Conservation (phyloP, 2,329 filamentous ascomycete genomes). For the Paecilomyces formosus region DNA sequence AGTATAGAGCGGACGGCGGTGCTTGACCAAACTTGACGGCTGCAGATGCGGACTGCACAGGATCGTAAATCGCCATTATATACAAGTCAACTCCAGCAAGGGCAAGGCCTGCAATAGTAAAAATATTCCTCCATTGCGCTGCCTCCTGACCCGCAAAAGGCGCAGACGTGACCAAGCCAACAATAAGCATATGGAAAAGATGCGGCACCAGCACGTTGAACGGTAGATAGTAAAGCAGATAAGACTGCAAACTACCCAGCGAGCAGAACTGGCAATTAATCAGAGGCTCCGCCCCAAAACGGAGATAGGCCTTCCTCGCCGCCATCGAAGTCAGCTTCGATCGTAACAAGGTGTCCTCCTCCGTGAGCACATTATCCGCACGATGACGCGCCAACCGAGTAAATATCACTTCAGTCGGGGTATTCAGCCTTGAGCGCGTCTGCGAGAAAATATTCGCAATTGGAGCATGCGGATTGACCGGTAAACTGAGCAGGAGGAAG, state of each 20-base stretch:
- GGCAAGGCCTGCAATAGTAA: conserved; percentile 55
- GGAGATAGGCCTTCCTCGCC: conserved; percentile 71
- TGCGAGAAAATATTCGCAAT: conserved; percentile 63
- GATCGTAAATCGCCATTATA: conserved; percentile 56
- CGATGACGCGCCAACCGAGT: conserved; percentile 53
- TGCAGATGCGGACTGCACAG: conserved; percentile 47
- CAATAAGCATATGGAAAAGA: conserved; percentile 63
- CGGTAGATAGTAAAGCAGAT: conserved; percentile 74
- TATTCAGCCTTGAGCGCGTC: conserved; percentile 76
- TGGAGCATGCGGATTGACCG: conserved; percentile 53
- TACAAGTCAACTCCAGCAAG: conserved; percentile 61
- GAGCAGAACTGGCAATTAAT: conserved; percentile 75
- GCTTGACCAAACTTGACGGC: conserved; percentile 57
- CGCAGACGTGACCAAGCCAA: conserved; percentile 67
- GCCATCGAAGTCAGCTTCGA: conserved; percentile 62
- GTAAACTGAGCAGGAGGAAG: conserved; percentile 57
- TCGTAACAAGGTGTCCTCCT: conserved; percentile 57
- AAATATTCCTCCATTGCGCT: conserved; percentile 60
- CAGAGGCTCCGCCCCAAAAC: conserved; percentile 69
- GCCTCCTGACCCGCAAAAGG: conserved; percentile 57
- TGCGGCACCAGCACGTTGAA: conserved; percentile 64
- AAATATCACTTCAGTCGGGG: conserved; percentile 78
- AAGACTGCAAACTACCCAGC: conserved; percentile 60
- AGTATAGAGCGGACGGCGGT: conserved; percentile 39
- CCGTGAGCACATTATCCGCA: conserved; percentile 34